phyloP scores from a whole-genome alignment of 768 basidiomycete genomes.

The Leccinum uliginosum region DNA sequence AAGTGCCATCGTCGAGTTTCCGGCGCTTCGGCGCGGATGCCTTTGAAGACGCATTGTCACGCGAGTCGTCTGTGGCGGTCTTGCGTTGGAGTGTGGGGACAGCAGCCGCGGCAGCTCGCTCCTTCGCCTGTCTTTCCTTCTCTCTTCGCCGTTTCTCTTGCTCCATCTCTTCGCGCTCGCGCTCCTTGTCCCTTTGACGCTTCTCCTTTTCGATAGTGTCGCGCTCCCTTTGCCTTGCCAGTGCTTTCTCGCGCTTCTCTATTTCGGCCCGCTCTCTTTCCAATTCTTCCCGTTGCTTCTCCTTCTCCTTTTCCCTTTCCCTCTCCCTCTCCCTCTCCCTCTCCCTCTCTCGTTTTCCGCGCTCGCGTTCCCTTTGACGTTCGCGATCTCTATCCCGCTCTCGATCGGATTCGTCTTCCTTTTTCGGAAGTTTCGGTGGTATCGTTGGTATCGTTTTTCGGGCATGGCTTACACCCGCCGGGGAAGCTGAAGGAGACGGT shows the following conservation, averaged over 20 bases:
- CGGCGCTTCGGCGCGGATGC: conserved; percentile 36
- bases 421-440: conserved; percentile 19
- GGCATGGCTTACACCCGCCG: conserved; percentile 24
- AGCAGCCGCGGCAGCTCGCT: conserved; percentile 13
- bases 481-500: conserved; percentile 27
- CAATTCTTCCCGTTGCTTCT: conserved; percentile 21
- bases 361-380: conserved; percentile 26
- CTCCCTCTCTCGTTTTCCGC: conserved; percentile 17
- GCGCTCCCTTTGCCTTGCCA: conserved; percentile 15
- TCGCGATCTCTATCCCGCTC: conserved; percentile 23
- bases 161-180: conserved; percentile 21
- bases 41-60: conserved; percentile 21
- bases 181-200: conserved; percentile 21
- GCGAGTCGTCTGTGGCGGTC: conserved; percentile 28
- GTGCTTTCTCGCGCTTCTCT: conserved; percentile 19
- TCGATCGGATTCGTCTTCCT: conserved; percentile 27
- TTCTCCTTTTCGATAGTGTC: conserved; percentile 25
- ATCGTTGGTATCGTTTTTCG: conserved; percentile 26
- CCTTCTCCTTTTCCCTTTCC: conserved; percentile 20
- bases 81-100: conserved; percentile 37
- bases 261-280: conserved; percentile 17
- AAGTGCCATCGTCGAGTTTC: conserved; percentile 36
- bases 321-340: conserved; percentile 10
- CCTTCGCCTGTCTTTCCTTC: conserved; percentile 22
- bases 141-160: conserved; percentile 20